Conservation (phyloP, 257 asterid genomes). For the Solanum lycopersicoides region DNA sequence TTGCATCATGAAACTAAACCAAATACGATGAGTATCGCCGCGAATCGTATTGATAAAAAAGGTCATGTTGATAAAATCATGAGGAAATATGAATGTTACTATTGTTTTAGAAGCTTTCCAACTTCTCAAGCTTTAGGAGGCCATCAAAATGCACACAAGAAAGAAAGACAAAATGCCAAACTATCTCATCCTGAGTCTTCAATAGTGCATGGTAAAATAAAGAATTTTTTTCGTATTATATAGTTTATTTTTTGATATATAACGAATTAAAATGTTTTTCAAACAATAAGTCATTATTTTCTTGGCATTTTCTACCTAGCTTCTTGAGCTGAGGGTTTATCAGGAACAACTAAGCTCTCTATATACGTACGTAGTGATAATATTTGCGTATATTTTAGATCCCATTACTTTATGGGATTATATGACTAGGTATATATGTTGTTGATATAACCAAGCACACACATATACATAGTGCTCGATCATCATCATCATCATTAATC, state of each 20-base stretch:
- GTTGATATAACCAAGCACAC: too few species aligned
- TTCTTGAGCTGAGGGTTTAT: too few species aligned
- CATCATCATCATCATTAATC: background rate
- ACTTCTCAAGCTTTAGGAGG: constrained; percentile 97
- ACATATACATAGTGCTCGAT: too few species aligned
- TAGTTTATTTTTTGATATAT: background rate
- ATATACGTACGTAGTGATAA: too few species aligned
- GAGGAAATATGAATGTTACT: constrained; percentile 70
- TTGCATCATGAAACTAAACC: background rate
- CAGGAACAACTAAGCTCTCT: too few species aligned
- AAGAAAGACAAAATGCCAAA: constrained; percentile 79
- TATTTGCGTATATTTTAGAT: fast-evolving
- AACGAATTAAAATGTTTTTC: background rate
- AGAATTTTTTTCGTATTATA: background rate
- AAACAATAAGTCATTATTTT: background rate
- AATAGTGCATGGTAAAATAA: constrained; percentile 25
- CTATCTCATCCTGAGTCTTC: constrained; percentile 58
- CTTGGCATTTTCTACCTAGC: background rate
- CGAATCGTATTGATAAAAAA: background rate
- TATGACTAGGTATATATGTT: too few species aligned
- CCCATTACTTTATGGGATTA: too few species aligned
- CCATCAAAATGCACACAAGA: constrained; percentile 90
- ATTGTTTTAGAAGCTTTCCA: constrained; percentile 75
- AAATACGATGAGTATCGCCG: background rate
- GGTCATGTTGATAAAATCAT: background rate